Base-by-base conservation (phyloP, 1,284 basidiomycete genomes). In the Ustilago loliicola region DNA sequence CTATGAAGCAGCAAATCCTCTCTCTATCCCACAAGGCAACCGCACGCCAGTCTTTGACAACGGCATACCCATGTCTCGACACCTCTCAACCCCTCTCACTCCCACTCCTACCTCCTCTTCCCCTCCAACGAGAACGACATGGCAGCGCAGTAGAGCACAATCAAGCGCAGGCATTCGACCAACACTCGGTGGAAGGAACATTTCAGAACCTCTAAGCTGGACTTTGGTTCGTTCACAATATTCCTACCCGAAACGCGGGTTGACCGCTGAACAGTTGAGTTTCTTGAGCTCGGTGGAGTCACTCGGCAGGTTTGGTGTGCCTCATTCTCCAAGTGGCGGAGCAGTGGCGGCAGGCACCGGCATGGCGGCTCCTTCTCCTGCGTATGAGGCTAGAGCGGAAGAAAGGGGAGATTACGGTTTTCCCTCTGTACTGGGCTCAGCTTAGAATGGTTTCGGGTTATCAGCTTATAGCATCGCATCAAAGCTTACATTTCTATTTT, bases 231-330 rank as follows among this genome's bases (percentile, higher is more conserved):
- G 72, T 21, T 71, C 70, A 47, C 76, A 75, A 52, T 79, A 75
- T 25, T 61, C 62, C 6, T 72, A 66, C 8, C 76, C 76, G 4
- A 79, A 72, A 15, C 57, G 76, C 2, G 76, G 76, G 0, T 34
- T 66, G 21, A 74, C 75, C 5, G 47, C 71, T 6, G 51, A 80
- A 25, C 78, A 80, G 66, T 25, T 74, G 48, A 51, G 40, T 1
- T 80, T 80, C 27, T 48, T 80, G 30, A 74, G 68, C 59, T 80
- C 75, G 36, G 75, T 74, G 30, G 78, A 80, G 58, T 59, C 47
- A 8, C 50, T 80, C 40, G 75, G 78, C 29, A 17, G 72, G n/a
- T 80, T 77, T 29, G 78, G 72, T 1, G 55, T 80, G 4, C 52
- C 69, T 1, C 36, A 40, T 25, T 38, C 65, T 11, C 54, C 61